Percentiles rank a stretch among this genome's conserved stretches.
These are phyloP conservation scores for Vigna mungo DNA, from an alignment of 306 rosid species.

Conservation along the genomic window DNA sequence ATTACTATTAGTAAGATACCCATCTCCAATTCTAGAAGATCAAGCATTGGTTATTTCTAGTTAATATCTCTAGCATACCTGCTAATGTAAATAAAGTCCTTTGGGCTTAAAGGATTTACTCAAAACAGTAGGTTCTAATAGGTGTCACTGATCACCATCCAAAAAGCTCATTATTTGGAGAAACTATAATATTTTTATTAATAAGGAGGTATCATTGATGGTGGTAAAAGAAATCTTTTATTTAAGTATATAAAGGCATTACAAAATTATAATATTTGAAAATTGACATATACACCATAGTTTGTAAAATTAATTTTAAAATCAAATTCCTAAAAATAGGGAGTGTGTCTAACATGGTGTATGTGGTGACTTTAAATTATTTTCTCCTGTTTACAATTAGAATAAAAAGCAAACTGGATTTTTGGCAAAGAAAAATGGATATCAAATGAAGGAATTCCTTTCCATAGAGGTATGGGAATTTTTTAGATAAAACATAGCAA, in stretches of 20 bases:
- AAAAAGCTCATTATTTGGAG: constrained; percentile 17
- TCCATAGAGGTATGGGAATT: background rate
- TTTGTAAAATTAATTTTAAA: constrained; percentile 13
- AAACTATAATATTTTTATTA: constrained; percentile 6
- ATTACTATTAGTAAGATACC: background rate
- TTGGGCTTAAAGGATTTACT: background rate
- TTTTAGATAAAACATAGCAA: constrained; percentile 15
- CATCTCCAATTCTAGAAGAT: constrained; percentile 16
- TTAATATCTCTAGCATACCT: background rate
- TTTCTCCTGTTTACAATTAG: background rate
- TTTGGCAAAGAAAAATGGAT: background rate
- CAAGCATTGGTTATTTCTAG: background rate
- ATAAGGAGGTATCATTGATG: background rate
- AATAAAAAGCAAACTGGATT: constrained; percentile 1
- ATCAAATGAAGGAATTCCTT: background rate
- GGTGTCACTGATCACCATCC: background rate
- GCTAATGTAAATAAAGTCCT: constrained; percentile 4
- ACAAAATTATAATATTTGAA: background rate
- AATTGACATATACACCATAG: constrained; percentile 5
- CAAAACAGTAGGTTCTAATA: constrained; percentile 21
- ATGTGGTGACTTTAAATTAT: background rate
- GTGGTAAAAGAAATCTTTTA: constrained; percentile 9
- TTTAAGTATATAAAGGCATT: constrained; percentile 10
- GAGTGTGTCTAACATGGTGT: background rate
- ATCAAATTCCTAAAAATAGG: constrained; percentile 13